These are phyloP conservation scores for Teratosphaeria viscida DNA, from an alignment of 2,329 filamentous ascomycete species.

Conservation along the genomic window DNA sequence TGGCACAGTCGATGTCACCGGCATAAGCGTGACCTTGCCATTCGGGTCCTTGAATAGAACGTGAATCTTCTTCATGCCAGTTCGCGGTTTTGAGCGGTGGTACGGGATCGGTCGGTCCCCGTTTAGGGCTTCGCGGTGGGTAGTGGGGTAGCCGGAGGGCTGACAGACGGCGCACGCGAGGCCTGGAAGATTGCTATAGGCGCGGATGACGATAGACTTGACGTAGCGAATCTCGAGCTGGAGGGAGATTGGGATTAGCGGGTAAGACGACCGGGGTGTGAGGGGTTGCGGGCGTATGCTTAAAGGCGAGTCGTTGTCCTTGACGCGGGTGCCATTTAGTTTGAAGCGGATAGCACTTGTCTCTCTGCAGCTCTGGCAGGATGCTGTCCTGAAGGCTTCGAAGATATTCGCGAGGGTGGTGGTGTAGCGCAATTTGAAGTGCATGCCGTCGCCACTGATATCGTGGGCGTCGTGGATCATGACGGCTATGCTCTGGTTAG, in stretches of 20 bases:
- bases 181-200: background rate
- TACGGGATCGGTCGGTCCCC: background rate
- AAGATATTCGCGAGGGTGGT: background rate
- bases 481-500: background rate
- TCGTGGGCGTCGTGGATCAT: conserved; percentile 1
- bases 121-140: background rate
- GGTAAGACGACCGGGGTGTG: too few species aligned
- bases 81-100: background rate
- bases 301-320: background rate
- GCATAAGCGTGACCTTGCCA: background rate
- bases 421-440: background rate
- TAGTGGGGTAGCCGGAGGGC: background rate
- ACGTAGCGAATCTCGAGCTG: background rate
- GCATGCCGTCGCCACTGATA: background rate
- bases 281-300: background rate
- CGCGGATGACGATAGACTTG: background rate
- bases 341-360: background rate
- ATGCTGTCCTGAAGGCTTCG: background rate
- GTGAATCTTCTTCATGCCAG: background rate
- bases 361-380: background rate
- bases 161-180: background rate
- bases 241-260: background rate
- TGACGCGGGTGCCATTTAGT: background rate
- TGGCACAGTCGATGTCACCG: background rate
- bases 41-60: background rate